Conservation (phyloP, 1,284 basidiomycete genomes). For the Puccinia hordei region DNA sequence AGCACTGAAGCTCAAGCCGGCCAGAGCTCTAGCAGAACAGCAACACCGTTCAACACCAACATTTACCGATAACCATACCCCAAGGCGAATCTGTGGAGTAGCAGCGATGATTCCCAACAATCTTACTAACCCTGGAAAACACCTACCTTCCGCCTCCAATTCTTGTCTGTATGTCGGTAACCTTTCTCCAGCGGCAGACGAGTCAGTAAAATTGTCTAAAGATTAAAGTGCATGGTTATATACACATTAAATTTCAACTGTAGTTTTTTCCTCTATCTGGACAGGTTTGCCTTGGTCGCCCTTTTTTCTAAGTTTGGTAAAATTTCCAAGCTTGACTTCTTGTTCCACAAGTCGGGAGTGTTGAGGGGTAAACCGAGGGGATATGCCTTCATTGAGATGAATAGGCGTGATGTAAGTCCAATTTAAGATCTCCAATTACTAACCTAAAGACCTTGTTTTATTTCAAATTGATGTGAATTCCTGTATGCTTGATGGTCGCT, state of each 20-base stretch:
- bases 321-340: slow-evolving; percentile 85
- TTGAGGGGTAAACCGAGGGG: slow-evolving; percentile 90
- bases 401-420: slow-evolving; percentile 73
- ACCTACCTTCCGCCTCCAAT: slow-evolving; percentile 6
- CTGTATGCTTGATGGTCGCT: background rate
- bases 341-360: slow-evolving; percentile 89
- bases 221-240: background rate
- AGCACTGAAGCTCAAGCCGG: too few species aligned
- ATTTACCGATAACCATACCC: too few species aligned
- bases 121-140: background rate
- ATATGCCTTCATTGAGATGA: slow-evolving; percentile 90
- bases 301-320: slow-evolving; percentile 88
- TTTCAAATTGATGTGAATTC: slow-evolving; percentile 1
- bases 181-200: slow-evolving; percentile 81
- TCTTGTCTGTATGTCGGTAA: slow-evolving; percentile 85
- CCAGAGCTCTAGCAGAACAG: too few species aligned
- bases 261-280: background rate
- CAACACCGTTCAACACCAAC: background rate
- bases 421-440: slow-evolving; percentile 7
- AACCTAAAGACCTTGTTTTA: too few species aligned
- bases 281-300: slow-evolving; percentile 80
- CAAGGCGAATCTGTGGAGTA: too few species aligned
- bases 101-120: background rate
- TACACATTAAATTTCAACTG: too few species aligned
- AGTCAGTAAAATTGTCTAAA: slow-evolving; percentile 67